phyloP scores from a whole-genome alignment of 805 yeast genomes.

The Metschnikowia cubensis region DNA sequence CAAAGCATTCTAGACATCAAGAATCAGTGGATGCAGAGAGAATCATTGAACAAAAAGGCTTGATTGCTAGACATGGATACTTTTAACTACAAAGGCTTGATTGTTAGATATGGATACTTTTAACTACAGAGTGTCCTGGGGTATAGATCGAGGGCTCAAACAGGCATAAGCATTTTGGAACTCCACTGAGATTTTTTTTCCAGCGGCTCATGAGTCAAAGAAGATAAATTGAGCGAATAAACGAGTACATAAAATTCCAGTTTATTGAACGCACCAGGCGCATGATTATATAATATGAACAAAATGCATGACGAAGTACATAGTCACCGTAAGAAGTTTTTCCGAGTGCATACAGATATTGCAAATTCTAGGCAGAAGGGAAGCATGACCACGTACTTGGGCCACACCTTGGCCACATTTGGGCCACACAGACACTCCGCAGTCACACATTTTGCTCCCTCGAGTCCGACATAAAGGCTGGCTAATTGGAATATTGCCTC shows the following conservation, averaged over 20 bases:
- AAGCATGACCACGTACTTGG: no score
- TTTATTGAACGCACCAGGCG: slow-evolving; percentile 2
- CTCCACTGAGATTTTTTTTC: neutral
- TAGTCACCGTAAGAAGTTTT: neutral
- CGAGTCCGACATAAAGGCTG: neutral
- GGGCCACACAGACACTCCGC: no score
- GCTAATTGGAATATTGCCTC: slow-evolving; percentile 1
- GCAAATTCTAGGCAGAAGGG: no score
- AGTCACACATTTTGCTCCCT: neutral
- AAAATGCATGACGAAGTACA: neutral
- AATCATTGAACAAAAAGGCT: slow-evolving; percentile 32
- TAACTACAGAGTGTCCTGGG: neutral
- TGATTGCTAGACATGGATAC: neutral
- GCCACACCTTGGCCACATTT: no score
- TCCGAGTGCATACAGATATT: neutral
- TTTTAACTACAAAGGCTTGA: slow-evolving; percentile 7
- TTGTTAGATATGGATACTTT: neutral
- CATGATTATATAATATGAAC: neutral
- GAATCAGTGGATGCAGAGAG: slow-evolving; percentile 40
- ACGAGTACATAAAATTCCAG: neutral
- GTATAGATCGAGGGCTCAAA: neutral
- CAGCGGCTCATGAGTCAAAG: neutral
- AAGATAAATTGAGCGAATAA: no score
- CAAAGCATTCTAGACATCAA: slow-evolving; percentile 27
- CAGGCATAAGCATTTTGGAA: neutral